These are phyloP conservation scores for Solanum dulcamara DNA, from an alignment of 257 asterid species.

Conservation along the genomic window DNA sequence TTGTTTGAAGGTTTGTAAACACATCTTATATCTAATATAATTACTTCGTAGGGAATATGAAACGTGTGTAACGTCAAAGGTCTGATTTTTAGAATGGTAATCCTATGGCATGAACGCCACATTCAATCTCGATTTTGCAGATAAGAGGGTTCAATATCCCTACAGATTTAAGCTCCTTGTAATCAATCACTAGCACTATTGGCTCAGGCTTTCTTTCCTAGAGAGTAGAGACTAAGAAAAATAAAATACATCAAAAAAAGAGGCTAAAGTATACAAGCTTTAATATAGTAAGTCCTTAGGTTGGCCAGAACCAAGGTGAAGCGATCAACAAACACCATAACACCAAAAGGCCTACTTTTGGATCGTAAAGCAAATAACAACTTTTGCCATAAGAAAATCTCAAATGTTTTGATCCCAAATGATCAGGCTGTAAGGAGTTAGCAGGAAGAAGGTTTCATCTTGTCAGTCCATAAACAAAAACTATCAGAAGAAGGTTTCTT, in stretches of 20 bases:
- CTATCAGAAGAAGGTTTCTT: background rate
- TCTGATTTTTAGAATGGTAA: background rate
- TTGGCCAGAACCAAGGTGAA: background rate
- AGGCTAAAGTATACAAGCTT: background rate
- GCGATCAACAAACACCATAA: background rate
- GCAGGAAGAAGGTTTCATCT: background rate
- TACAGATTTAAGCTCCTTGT: background rate
- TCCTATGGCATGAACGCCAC: background rate
- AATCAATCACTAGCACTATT: background rate
- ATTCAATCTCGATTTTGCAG: background rate
- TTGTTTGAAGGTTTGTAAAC: background rate
- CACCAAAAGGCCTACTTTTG: background rate
- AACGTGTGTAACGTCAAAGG: background rate
- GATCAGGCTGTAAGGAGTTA: background rate
- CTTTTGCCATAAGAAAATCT: background rate
- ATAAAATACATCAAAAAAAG: background rate
- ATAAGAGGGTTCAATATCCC: background rate
- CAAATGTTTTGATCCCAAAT: background rate
- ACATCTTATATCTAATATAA: background rate
- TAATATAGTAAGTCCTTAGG: background rate
- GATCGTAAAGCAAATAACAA: background rate
- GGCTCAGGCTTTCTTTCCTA: background rate
- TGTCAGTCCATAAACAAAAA: background rate
- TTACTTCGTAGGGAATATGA: background rate
- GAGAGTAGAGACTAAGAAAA: background rate